Evolutionary conservation across 768 basidiomycete species (phyloP), one percentile per base, ranked within the genome.

Genomic region (Daedalea quercina): DNA sequence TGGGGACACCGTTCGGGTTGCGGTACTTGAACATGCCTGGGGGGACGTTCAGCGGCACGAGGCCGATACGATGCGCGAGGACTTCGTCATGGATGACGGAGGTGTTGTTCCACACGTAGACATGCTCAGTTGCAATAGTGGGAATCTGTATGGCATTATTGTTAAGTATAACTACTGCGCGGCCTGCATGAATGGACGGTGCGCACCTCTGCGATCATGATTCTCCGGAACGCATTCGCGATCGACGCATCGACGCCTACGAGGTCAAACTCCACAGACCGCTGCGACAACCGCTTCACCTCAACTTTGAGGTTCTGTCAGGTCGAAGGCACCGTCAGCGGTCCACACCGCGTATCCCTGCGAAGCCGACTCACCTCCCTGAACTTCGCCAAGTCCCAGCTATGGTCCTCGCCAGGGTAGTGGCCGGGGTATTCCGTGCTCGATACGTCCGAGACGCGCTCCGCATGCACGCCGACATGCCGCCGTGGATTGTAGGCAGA

Each of bases 171-270:
- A 31, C 28, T 31, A 6, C 6, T 6, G 6, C 11, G 28, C 6
- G 11, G 28, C 6, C 28, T 31, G 28, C 1, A 49, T 55, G 3
- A 20, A 1, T 47, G 17, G 4, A 11, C 9, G 25, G 25, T 47
- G 6, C 80, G 50, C 53, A 93, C 94, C 79, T 99, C 96, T 9
- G 95, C 88, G 44, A 98, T 89, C 65, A 97, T 76, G 51, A 96
- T 92, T 52, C 96, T 77, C 24, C 96, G 78, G 58, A 95, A 81
- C 0, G 95, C 93, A 67, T 99, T 98, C 26, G 96, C 94, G 54
- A 99, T 89, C 15, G 92, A 90, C 0, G 96, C 90, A 66, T 99
- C 95, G 25, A 97, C 87, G 4, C 95, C 94, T 52, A 97, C 80
- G 43, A 98, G 74, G 70, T 99, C 96, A 67, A 99, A 95, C 59